These are phyloP conservation scores for Trametes maxima DNA, from an alignment of 768 basidiomycete species.

Conservation along the genomic window DNA sequence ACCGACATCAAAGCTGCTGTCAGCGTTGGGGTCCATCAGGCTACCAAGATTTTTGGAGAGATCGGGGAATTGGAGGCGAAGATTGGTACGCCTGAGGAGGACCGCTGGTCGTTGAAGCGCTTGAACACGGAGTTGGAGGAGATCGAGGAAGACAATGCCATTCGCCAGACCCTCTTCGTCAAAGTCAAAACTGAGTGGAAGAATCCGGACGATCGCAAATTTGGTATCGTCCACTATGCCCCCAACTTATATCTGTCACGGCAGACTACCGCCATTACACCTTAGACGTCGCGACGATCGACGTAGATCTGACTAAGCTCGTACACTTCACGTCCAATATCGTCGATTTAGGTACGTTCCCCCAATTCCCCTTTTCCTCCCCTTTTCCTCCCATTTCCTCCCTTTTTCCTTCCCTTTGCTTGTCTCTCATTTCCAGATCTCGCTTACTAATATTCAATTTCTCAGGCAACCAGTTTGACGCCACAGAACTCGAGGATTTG, in stretches of 20 bases:
- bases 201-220: slow-evolving; percentile 33
- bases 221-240: slow-evolving; percentile 34
- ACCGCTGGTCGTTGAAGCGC: too few relatives aligned
- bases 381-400: slow-evolving; percentile 1
- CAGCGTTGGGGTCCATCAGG: too few relatives aligned
- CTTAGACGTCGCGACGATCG: slow-evolving; percentile 29
- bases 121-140: slow-evolving; percentile 14
- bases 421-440: not conserved
- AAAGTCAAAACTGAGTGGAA: slow-evolving; percentile 11
- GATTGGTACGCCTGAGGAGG: too few relatives aligned
- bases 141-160: slow-evolving; percentile 19
- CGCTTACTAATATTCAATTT: slow-evolving; percentile 18
- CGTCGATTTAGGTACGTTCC: slow-evolving; percentile 31
- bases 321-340: slow-evolving; percentile 27
- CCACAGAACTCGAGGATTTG: slow-evolving; percentile 26
- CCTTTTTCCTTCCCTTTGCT: too few relatives aligned
- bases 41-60: too few relatives aligned
- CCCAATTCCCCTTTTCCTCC: slow-evolving; percentile 4
- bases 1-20: too few relatives aligned
- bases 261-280: slow-evolving; percentile 31
- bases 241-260: slow-evolving; percentile 28
- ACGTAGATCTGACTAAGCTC: slow-evolving; percentile 27
- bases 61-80: too few relatives aligned
- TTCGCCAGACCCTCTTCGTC: slow-evolving; percentile 10
- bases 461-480: slow-evolving; percentile 33